Percentiles rank a stretch among this genome's conserved stretches.
These are phyloP conservation scores for Alectoria sarmentosa DNA, from an alignment of 495 filamentous ascomycete species.

Conservation along the genomic window DNA sequence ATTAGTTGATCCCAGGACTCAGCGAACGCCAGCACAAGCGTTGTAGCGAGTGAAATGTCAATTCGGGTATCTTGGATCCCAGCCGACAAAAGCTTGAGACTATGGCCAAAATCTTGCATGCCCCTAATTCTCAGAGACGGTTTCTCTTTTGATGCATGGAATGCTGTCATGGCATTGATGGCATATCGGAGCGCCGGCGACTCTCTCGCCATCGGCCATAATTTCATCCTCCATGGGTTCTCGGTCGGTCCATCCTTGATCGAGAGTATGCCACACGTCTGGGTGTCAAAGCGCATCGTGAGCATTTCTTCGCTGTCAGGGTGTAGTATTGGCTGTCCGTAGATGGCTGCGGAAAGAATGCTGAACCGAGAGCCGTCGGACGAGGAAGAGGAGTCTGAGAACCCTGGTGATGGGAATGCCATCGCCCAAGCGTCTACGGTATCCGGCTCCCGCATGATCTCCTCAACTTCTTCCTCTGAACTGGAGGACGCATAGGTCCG, in stretches of 20 bases:
- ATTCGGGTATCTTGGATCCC: constrained; percentile 54
- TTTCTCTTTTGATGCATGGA: constrained; percentile 58
- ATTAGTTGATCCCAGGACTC: constrained; percentile 75
- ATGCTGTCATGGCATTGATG: constrained; percentile 66
- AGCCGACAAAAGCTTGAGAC: constrained; percentile 50
- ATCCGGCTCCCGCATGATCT: constrained; percentile 48
- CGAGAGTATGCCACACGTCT: constrained; percentile 72
- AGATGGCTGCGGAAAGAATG: constrained; percentile 26
- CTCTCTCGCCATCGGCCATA: constrained; percentile 64
- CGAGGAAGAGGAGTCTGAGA: constrained; percentile 26
- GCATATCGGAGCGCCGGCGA: constrained; percentile 69
- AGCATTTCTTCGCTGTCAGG: constrained; percentile 56
- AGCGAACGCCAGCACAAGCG: constrained; percentile 65
- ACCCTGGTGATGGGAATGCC: constrained; percentile 26
- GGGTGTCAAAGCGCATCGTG: constrained; percentile 57
- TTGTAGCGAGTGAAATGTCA: constrained; percentile 67
- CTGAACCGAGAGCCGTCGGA: constrained; percentile 23
- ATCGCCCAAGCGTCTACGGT: constrained; percentile 35
- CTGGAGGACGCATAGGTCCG: constrained; percentile 24
- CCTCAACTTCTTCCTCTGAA: constrained; percentile 51
- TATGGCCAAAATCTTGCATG: constrained; percentile 65
- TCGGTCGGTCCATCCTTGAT: constrained; percentile 65
- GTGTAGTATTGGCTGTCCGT: constrained; percentile 40
- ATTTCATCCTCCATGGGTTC: constrained; percentile 69
- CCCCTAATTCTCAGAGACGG: constrained; percentile 55